A percentile compares a stretch with the other conserved stretches of the same genome.
These are phyloP conservation scores for Hortaea werneckii DNA, from an alignment of 2,329 filamentous ascomycete species.

Conservation along the genomic window DNA sequence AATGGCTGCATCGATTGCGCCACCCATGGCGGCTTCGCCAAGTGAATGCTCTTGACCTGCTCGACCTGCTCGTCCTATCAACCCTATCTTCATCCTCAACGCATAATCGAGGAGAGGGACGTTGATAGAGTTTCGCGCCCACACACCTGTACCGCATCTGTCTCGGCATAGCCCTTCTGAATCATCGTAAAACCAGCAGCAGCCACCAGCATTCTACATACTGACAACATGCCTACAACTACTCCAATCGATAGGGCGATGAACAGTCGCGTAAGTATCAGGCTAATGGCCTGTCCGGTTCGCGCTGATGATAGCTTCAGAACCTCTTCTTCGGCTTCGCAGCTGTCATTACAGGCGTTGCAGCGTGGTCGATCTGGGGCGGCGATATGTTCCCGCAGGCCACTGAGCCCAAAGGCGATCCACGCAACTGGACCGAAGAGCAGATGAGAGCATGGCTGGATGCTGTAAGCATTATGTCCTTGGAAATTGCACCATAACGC, in stretches of 20 bases:
- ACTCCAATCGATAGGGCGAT: constrained; percentile 40
- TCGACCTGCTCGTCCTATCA: no score
- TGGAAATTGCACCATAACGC: neutral
- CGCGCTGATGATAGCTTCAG: constrained; percentile 8
- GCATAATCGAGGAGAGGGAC: no score
- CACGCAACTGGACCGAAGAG: constrained; percentile 63
- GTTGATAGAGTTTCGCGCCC: no score
- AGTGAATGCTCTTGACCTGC: no score
- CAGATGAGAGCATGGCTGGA: constrained; percentile 75
- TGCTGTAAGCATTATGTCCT: constrained; percentile 47
- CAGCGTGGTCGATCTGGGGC: constrained; percentile 78
- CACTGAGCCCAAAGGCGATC: constrained; percentile 66
- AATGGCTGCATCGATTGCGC: no score
- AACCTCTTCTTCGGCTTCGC: constrained; percentile 56
- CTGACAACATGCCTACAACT: constrained; percentile 29
- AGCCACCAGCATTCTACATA: neutral
- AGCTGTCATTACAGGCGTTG: constrained; percentile 69
- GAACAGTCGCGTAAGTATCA: constrained; percentile 30
- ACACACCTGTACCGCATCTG: no score
- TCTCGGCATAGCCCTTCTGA: no score
- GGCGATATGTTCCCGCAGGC: constrained; percentile 69
- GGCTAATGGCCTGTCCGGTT: constrained; percentile 6
- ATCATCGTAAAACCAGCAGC: no score
- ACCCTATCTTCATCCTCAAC: no score
- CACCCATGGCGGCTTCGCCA: no score